Percentiles rank a stretch among this genome's conserved stretches.
phyloP scores from a whole-genome alignment of 345 rosid species.

The Camelina sativa region DNA sequence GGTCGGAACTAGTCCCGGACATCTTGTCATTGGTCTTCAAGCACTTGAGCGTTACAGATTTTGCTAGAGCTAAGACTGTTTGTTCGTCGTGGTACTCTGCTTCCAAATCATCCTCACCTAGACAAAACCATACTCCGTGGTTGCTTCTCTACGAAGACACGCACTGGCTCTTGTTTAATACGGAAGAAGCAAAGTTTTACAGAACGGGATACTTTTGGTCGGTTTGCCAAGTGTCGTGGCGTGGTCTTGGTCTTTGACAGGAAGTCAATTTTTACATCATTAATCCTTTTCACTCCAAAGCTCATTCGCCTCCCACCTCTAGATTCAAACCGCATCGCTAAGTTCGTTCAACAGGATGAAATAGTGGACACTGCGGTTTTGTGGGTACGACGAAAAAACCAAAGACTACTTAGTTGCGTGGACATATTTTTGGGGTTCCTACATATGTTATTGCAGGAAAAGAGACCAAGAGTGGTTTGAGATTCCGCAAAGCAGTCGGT shows the following conservation, averaged over 20 bases:
- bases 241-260: background rate
- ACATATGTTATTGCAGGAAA: background rate
- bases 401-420: constrained; percentile 1
- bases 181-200: background rate
- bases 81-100: background rate
- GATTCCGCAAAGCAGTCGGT: background rate
- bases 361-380: background rate
- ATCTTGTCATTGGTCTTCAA: background rate
- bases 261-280: background rate
- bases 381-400: constrained; percentile 1
- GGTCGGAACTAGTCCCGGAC: background rate
- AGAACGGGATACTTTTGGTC: background rate
- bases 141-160: background rate
- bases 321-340: background rate
- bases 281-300: background rate
- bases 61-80: background rate
- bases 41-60: background rate
- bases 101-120: background rate
- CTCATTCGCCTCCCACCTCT: background rate
- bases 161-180: background rate
- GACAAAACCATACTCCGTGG: background rate
- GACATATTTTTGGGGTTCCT: background rate
- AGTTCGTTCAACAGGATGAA: background rate
- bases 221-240: background rate
- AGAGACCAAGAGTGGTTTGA: background rate